These are phyloP conservation scores for Fusarium armeniacum DNA, from an alignment of 2,329 filamentous ascomycete species.

Conservation along the genomic window DNA sequence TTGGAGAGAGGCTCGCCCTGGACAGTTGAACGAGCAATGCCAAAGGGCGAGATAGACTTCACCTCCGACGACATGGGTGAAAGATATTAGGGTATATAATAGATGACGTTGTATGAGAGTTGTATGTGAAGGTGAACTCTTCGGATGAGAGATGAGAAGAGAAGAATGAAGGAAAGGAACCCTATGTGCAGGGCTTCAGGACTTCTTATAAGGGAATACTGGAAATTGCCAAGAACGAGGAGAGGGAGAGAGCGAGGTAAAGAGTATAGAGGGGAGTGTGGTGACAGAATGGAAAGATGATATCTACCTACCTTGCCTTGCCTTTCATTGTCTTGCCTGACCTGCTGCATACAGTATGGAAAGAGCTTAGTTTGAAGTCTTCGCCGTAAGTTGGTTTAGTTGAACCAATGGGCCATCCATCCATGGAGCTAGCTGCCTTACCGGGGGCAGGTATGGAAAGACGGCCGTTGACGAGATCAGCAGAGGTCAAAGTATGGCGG, in stretches of 20 bases:
- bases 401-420: constrained; percentile 28
- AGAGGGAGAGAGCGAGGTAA: constrained; percentile 33
- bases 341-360: constrained; percentile 21
- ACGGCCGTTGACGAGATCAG: constrained; percentile 47
- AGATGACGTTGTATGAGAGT: constrained; percentile 32
- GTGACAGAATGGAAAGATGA: constrained; percentile 30
- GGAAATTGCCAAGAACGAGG: constrained; percentile 33
- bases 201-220: constrained; percentile 48
- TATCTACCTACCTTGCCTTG: constrained; percentile 6
- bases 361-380: constrained; percentile 29
- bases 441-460: constrained; percentile 21
- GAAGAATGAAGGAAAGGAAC: constrained; percentile 24
- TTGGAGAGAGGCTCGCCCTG: constrained; percentile 71
- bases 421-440: constrained; percentile 38
- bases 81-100: constrained; percentile 31
- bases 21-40: constrained; percentile 74
- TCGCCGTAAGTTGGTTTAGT: constrained; percentile 35
- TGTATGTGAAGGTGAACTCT: constrained; percentile 41
- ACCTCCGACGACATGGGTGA: constrained; percentile 56
- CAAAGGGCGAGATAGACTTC: constrained; percentile 74
- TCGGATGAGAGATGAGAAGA: constrained; percentile 45
- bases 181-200: constrained; percentile 21
- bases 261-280: constrained; percentile 41
- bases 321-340: constrained; percentile 7
- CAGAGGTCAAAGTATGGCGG: constrained; percentile 34